Evolutionary conservation across 257 asterid species (phyloP), one percentile per base, ranked within the genome.

Genomic region (Ophiorrhiza pumila): DNA sequence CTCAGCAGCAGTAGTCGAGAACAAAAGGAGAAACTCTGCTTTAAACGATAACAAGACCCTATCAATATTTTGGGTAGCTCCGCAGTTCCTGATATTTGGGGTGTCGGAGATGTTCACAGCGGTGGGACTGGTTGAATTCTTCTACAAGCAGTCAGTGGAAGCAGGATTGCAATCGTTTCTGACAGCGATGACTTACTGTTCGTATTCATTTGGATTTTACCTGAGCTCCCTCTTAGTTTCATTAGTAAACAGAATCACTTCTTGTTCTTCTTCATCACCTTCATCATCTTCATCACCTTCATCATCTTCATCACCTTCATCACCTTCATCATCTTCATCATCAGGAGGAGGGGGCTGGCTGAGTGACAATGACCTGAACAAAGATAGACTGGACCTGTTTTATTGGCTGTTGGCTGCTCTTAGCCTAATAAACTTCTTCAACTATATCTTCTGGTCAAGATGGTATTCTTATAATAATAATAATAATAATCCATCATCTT

Each of bases 111-210:
- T 90, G 94, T 88, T 88, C 80, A 90, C 96, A 0, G 94, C 92
- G 0, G 96, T 90, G 57, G 96, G 96, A 17, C 77, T 90, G 2
- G 83, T 88, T 2, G 96, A 90, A 35, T 88, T 86, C 75, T 90
- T 90, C 78, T 90, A 90, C 73, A 86, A 82, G 13, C 92, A 90
- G 13, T 86, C 92, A 0, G n/a, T 77, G 37, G 71, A 79, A 34
- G n/a, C n/a, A n/a, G 96, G 96, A 71, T 88, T 87, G 94, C 94
- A 83, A 15, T 90, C 95, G 0, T 88, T 90, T 74, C 77, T 86
- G 22, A 90, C 94, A 0, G 95, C 95, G 55, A 82, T 88, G 92
- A 86, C 92, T 2, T 90, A 88, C 71, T 90, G 90, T 59, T 85
- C 94, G 0, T 88, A 88, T 20, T 86, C 94, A 0, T 88, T 86